Conservation (phyloP, 2,329 filamentous ascomycete genomes). For the Mycosphaerella sp. region DNA sequence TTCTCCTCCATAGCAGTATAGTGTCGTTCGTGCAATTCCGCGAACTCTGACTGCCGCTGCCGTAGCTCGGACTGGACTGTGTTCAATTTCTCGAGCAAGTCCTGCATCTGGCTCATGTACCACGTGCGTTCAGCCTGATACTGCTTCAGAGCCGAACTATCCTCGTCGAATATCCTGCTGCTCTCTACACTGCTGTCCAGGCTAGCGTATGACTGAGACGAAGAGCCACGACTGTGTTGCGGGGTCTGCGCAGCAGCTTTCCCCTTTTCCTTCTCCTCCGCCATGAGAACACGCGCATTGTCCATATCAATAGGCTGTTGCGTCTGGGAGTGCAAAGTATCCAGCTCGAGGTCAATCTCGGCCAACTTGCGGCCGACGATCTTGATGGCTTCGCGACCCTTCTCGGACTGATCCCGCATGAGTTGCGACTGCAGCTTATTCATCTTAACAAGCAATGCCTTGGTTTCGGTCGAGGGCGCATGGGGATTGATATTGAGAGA, state of each 20-base stretch:
- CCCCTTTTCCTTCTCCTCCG: slow-evolving; percentile 17
- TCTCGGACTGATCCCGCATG: slow-evolving; percentile 27
- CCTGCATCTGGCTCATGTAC: slow-evolving; percentile 28
- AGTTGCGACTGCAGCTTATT: slow-evolving; percentile 34
- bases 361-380: slow-evolving; percentile 28
- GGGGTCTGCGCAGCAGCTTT: slow-evolving; percentile 7
- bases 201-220: slow-evolving; percentile 9
- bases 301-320: slow-evolving; percentile 22
- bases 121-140: slow-evolving; percentile 24
- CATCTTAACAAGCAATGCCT: slow-evolving; percentile 35
- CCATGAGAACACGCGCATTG: slow-evolving; percentile 32
- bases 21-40: slow-evolving; percentile 29
- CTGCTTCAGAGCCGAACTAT: slow-evolving; percentile 15
- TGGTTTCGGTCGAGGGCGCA: slow-evolving; percentile 26
- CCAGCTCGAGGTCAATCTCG: slow-evolving; percentile 31
- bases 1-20: slow-evolving; percentile 28
- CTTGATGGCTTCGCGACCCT: slow-evolving; percentile 19
- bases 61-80: slow-evolving; percentile 30
- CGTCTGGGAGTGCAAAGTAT: slow-evolving; percentile 26
- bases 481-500: slow-evolving; percentile 18
- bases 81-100: slow-evolving; percentile 28
- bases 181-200: slow-evolving; percentile 7
- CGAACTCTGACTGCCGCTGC: slow-evolving; percentile 31
- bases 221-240: slow-evolving; percentile 13
- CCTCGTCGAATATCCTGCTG: slow-evolving; percentile 12